phyloP scores from a whole-genome alignment of 2,329 filamentous ascomycete species.

The Periconia sp. region DNA sequence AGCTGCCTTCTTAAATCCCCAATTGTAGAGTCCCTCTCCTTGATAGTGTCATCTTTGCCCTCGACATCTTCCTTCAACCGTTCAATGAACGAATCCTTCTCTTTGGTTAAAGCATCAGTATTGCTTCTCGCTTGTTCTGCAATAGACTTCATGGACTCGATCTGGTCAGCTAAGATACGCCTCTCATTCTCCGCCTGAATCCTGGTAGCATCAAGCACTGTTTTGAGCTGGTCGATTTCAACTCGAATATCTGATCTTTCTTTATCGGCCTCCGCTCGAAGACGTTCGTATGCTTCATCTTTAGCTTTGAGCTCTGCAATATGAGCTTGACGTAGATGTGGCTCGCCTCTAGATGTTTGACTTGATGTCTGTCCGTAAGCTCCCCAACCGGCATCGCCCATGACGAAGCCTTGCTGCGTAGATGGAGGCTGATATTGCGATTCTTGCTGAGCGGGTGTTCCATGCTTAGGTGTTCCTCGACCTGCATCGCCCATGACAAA shows the following conservation, averaged over 20 bases:
- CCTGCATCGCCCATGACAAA: conserved; percentile 31
- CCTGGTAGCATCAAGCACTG: conserved; percentile 22
- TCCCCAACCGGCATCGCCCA: conserved; percentile 21
- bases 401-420: conserved; percentile 18
- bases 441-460: conserved; percentile 22
- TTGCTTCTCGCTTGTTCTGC: conserved; percentile 29
- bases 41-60: conserved; percentile 41
- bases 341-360: background rate
- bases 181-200: conserved; percentile 24
- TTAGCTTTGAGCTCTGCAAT: conserved; percentile 34
- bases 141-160: conserved; percentile 23
- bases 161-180: conserved; percentile 24
- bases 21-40: conserved; percentile 32
- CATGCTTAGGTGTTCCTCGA: conserved; percentile 21
- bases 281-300: conserved; percentile 31
- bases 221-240: conserved; percentile 24
- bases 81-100: conserved; percentile 37
- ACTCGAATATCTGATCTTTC: conserved; percentile 18
- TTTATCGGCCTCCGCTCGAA: conserved; percentile 27
- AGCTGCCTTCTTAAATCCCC: conserved; percentile 26
- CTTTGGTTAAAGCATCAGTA: conserved; percentile 28
- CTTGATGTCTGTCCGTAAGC: background rate
- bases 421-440: conserved; percentile 21
- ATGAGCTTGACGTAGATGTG: conserved; percentile 14
- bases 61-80: conserved; percentile 41